Percentiles rank a stretch among this genome's conserved stretches.
Conservation (phyloP, 768 basidiomycete genomes). For the Asterophora lycoperdoides region DNA sequence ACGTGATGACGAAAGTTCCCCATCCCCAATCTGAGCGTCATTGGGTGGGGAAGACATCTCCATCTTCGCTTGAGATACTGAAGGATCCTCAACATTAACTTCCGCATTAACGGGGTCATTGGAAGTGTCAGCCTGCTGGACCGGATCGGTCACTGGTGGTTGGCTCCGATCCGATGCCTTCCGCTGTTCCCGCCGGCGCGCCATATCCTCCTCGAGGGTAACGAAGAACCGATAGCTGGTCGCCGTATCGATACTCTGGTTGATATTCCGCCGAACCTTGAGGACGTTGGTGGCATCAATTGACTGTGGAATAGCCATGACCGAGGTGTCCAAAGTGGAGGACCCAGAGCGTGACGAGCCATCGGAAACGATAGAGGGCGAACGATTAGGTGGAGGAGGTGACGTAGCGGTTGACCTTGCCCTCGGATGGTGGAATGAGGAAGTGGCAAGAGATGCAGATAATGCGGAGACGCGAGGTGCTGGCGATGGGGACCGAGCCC, state of each 20-base stretch:
- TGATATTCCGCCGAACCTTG: conserved; percentile 35
- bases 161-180: conserved; percentile 19
- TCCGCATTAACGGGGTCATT: conserved; percentile 8
- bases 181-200: conserved; percentile 24
- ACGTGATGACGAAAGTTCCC: conserved; percentile 21
- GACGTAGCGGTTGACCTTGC: conserved; percentile 22
- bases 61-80: conserved; percentile 15
- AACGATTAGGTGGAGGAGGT: conserved; percentile 5
- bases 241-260: conserved; percentile 40
- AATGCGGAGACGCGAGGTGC: conserved; percentile 53
- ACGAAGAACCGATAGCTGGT: conserved; percentile 43
- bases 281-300: conserved; percentile 35
- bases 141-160: conserved; percentile 17
- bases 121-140: conserved; percentile 23
- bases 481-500: conserved; percentile 32
- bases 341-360: conserved; percentile 24
- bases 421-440: conserved; percentile 52
- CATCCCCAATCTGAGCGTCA: conserved; percentile 16
- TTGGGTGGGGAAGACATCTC: conserved; percentile 15
- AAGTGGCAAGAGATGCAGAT: conserved; percentile 63
- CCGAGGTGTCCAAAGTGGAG: conserved; percentile 22
- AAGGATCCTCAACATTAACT: conserved; percentile 18
- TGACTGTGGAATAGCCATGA: conserved; percentile 26
- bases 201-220: conserved; percentile 41
- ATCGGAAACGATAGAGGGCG: conserved; percentile 15